Evolutionary conservation across 2,329 filamentous ascomycete species (phyloP).

Genomic region (Leptodontidium sp.): DNA sequence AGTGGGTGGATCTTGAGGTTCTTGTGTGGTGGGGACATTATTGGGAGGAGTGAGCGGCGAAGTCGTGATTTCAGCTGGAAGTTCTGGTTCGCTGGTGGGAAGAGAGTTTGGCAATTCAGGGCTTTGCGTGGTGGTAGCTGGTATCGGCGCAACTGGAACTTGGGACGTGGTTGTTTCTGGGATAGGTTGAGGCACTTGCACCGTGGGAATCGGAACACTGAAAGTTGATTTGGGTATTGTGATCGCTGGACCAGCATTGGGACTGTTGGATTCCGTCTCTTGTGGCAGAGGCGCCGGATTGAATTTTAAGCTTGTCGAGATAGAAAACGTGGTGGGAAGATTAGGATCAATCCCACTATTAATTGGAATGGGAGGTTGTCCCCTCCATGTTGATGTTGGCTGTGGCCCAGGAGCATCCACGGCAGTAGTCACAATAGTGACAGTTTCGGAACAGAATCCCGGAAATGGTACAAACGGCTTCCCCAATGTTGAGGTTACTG

Average conservation of each 20-base stretch:
- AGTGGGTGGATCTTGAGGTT: background rate
- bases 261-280: background rate
- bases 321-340: background rate
- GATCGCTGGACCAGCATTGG: background rate
- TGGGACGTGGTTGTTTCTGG: background rate
- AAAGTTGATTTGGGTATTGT: background rate
- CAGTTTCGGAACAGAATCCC: constrained; percentile 21
- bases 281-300: background rate
- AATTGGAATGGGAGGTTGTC: background rate
- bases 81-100: background rate
- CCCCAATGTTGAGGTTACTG: constrained; percentile 22
- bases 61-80: background rate
- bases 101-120: background rate
- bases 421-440: constrained; percentile 15
- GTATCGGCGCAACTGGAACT: background rate
- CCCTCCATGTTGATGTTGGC: background rate
- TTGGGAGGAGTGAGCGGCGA: background rate
- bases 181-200: background rate
- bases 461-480: constrained; percentile 11
- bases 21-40: background rate
- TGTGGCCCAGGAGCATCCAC: background rate
- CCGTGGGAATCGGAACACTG: background rate
- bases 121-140: background rate
- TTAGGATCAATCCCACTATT: background rate
- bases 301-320: background rate